phyloP scores from a whole-genome alignment of 164 flowering plant species.

The Chimonanthus salicifolius region DNA sequence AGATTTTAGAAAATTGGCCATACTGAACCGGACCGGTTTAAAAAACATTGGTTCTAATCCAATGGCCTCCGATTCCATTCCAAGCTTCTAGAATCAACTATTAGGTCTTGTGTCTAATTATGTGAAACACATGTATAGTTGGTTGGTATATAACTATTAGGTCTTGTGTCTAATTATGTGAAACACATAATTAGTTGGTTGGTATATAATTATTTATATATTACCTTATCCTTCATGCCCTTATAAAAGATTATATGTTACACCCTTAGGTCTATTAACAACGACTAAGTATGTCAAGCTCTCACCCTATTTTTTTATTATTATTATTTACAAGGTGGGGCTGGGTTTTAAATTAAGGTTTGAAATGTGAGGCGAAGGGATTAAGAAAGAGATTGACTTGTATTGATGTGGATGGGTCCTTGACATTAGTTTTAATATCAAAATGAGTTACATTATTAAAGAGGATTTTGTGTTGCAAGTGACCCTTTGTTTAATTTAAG shows the following conservation, averaged over 20 bases:
- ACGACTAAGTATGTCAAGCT: background rate
- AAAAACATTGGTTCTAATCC: background rate
- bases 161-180: background rate
- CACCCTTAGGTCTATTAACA: background rate
- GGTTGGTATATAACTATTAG: no score
- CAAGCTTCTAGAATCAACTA: background rate
- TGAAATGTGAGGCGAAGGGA: background rate
- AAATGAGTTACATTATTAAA: conserved; percentile 1
- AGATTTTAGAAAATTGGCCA: no score
- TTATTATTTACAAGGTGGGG: background rate
- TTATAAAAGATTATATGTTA: background rate
- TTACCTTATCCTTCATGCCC: background rate
- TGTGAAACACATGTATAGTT: background rate
- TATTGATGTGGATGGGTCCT: conserved; percentile 1
- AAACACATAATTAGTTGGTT: no score
- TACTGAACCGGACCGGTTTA: no score
- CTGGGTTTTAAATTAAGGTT: background rate
- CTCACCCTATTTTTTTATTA: no score
- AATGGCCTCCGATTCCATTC: background rate
- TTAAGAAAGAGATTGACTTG: conserved; percentile 17
- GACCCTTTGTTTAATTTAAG: background rate
- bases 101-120: background rate
- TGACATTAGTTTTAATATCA: background rate
- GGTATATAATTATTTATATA: background rate
- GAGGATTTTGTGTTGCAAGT: background rate